Conservation (phyloP, 768 basidiomycete species). For the Sistotremastrum suecicum region DNA sequence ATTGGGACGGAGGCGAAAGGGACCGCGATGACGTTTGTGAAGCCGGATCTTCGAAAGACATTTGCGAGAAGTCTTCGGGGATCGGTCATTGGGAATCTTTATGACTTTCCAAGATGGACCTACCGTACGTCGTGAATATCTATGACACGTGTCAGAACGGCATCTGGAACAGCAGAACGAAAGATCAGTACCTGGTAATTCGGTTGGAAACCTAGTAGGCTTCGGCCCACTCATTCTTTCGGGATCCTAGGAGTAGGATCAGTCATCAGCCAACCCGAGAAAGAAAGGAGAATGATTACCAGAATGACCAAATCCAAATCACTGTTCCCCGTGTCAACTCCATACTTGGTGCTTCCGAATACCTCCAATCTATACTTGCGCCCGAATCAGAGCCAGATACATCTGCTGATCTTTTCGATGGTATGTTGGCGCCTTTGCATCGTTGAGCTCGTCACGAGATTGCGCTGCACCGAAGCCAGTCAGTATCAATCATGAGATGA, state of each 20-base stretch:
- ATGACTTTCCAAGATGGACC: not conserved
- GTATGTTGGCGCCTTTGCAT: no score
- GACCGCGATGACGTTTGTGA: constrained; percentile 16
- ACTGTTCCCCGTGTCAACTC: constrained; percentile 23
- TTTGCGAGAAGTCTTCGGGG: constrained; percentile 17
- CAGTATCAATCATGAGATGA: no score
- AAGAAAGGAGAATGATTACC: constrained; percentile 15
- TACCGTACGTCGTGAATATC: constrained; percentile 20
- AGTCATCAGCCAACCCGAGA: not conserved
- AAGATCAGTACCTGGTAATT: constrained; percentile 17
- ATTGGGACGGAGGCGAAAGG: constrained; percentile 29
- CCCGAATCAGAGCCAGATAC: constrained; percentile 14
- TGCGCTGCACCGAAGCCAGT: no score
- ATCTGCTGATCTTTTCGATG: no score
- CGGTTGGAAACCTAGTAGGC: constrained; percentile 11
- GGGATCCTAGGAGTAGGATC: constrained; percentile 16
- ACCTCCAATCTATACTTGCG: constrained; percentile 18
- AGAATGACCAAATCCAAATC: constrained; percentile 41
- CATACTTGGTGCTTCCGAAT: constrained; percentile 41
- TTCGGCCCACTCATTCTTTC: constrained; percentile 15
- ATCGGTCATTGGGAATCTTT: no score
- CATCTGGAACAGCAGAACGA: no score
- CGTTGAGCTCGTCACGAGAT: no score
- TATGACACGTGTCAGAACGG: constrained; percentile 4
- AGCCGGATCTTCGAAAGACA: constrained; percentile 20